Evolutionary conservation across 768 basidiomycete genomes (phyloP).

Genomic region (Sarcodon aspratus): DNA sequence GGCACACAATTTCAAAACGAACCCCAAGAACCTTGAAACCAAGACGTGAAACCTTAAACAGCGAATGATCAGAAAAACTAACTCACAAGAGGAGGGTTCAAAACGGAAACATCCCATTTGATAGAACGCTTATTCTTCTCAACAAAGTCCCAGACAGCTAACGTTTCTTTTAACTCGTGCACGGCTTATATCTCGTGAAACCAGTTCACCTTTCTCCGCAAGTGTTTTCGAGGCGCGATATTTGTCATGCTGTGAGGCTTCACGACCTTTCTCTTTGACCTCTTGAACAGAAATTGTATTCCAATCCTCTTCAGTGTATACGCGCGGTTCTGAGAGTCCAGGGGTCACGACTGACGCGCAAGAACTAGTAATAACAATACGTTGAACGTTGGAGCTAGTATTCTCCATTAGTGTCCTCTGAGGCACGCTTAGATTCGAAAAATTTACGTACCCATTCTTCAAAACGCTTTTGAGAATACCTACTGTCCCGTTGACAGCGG

Average conservation of each 20-base stretch:
- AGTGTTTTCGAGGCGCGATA: slow-evolving; percentile 23
- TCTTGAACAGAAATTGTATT: slow-evolving; percentile 16
- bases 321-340: neutral
- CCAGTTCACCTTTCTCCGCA: slow-evolving; percentile 14
- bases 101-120: slow-evolving; percentile 20
- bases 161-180: neutral
- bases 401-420: neutral
- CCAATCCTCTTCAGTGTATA: slow-evolving; percentile 18
- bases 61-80: neutral
- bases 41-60: neutral
- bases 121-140: slow-evolving; percentile 11
- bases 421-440: neutral
- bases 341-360: slow-evolving; percentile 2
- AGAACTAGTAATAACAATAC: slow-evolving; percentile 6
- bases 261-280: slow-evolving; percentile 20
- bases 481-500: slow-evolving; percentile 26
- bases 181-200: neutral
- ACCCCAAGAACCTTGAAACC: slow-evolving; percentile 1
- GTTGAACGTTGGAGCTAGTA: neutral
- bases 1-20: neutral
- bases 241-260: slow-evolving; percentile 12
- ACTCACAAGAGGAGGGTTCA: slow-evolving; percentile 24
- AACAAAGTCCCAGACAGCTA: slow-evolving; percentile 8
- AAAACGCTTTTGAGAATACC: slow-evolving; percentile 19
- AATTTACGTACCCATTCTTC: slow-evolving; percentile 8